A percentile compares a stretch with the other conserved stretches of the same genome.
Evolutionary conservation across 768 basidiomycete species (phyloP).

Genomic region (Collybia sordida): DNA sequence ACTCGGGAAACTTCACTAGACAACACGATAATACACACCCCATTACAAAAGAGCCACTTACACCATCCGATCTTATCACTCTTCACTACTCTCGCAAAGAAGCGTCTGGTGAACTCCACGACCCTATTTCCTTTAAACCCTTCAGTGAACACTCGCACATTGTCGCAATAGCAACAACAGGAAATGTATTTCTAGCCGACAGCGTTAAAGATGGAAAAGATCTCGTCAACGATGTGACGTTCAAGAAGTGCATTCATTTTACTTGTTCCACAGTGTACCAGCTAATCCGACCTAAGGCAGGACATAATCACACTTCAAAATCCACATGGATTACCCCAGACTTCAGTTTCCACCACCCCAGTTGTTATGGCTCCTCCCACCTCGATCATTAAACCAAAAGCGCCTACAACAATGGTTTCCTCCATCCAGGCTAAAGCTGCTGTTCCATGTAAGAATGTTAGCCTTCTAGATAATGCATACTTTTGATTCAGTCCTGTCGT

Average conservation of each 20-base stretch:
- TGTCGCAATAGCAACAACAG: slow-evolving; percentile 84
- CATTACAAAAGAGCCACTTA: slow-evolving; percentile 69
- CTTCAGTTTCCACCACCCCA: slow-evolving; percentile 40
- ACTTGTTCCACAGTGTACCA: slow-evolving; percentile 1
- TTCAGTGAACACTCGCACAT: slow-evolving; percentile 97
- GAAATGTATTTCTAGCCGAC: slow-evolving; percentile 92
- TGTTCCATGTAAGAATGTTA: slow-evolving; percentile 59
- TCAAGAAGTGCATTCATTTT: slow-evolving; percentile 64
- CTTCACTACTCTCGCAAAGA: slow-evolving; percentile 81
- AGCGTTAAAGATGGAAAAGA: slow-evolving; percentile 86
- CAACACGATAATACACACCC: slow-evolving; percentile 83
- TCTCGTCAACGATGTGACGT: slow-evolving; percentile 79
- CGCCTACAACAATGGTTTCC: slow-evolving; percentile 32
- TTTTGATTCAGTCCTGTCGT: background rate
- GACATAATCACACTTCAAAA: slow-evolving; percentile 96
- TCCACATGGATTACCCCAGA: slow-evolving; percentile 72
- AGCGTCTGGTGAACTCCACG: slow-evolving; percentile 83
- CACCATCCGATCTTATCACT: slow-evolving; percentile 72
- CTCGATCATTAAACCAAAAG: slow-evolving; percentile 28
- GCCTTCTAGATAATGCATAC: background rate
- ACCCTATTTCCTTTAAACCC: slow-evolving; percentile 97
- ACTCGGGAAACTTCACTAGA: slow-evolving; percentile 34
- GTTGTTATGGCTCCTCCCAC: slow-evolving; percentile 24
- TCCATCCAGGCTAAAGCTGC: slow-evolving; percentile 51
- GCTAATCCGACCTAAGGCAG: slow-evolving; percentile 42